Conservation (phyloP, 2,329 filamentous ascomycete species). For the Phialophora macrospora region DNA sequence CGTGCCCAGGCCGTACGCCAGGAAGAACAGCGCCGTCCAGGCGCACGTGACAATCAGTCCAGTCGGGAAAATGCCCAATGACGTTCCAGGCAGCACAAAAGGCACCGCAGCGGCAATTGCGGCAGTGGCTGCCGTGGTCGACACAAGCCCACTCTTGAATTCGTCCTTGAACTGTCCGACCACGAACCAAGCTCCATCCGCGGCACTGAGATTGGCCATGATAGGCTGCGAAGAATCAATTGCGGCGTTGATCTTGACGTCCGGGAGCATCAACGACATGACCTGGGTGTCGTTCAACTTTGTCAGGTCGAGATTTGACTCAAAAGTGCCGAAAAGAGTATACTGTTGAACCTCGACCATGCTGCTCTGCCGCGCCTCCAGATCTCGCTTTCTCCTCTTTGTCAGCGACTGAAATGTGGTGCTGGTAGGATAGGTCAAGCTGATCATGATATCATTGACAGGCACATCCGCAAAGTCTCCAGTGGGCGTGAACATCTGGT, state of each 20-base stretch:
- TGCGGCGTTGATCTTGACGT: conserved; percentile 43
- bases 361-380: conserved; percentile 25
- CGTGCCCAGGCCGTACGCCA: conserved; percentile 45
- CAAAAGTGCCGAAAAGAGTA: conserved; percentile 43
- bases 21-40: conserved; percentile 44
- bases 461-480: conserved; percentile 52
- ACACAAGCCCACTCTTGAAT: conserved; percentile 36
- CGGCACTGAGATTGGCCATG: conserved; percentile 42
- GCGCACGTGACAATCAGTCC: conserved; percentile 44
- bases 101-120: conserved; percentile 39
- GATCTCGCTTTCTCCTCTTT: conserved; percentile 32
- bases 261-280: conserved; percentile 44
- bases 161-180: conserved; percentile 42
- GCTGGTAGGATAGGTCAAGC: conserved; percentile 39
- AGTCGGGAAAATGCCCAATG: conserved; percentile 43
- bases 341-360: conserved; percentile 44
- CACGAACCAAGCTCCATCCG: conserved; percentile 46
- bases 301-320: conserved; percentile 38
- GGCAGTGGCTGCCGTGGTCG: conserved; percentile 35
- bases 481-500: conserved; percentile 66
- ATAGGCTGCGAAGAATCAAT: conserved; percentile 33
- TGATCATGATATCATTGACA: conserved; percentile 41
- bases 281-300: conserved; percentile 42
- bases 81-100: conserved; percentile 44
- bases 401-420: conserved; percentile 37